Evolutionary conservation across 371 early-diverging fungal species (phyloP), one percentile per base, ranked within the genome.

Genomic region (Batrachochytrium dendrobatidis): DNA sequence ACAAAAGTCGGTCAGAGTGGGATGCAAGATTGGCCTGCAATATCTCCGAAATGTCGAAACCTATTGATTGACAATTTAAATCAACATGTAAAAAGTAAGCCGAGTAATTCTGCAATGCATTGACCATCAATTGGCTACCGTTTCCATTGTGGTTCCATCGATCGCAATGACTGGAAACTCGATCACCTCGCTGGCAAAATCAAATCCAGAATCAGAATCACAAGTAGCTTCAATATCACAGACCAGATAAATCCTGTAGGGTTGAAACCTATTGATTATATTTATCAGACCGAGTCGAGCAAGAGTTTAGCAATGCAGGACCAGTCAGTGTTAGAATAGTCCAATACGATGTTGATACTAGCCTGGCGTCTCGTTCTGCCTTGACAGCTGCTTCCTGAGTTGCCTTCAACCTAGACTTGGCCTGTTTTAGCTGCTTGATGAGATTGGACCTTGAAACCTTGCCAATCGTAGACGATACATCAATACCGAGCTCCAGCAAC

Each of bases 141-240:
- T 53, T 26, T 49, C 56, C 17, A 26, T 29, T 2, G 59, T 83
- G 2, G 67, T 59, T 12, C 81, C 84, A 46, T 83, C 78, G 3
- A 89, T 68, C 22, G 89, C 66, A 1, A 89, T 78, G 20, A 88
- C 79, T 22, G 91, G 91, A 60, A 89, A 89, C 65, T 91, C 91
- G 51, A 91, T 91, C 55, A 91, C 88, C 65, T 91, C 90, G 73
- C 87, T 83, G 0, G 80, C 80, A 48, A 43, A 72, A 25, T 62
- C 59, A 1, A 12, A 53, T 58, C 72, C 81, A 56, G 82, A 77
- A 6, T 76, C 80, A 10, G 74, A 73, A 35, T 66, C 76, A 60
- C 85, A 85, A 0, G 91, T 91, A 28, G 88, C 91, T 63, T 91
- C 91, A 3, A 89, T 84, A 66, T 91, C 91, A 60, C 87, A 83